Conservation (phyloP, 805 yeast species). For the Candida orba region DNA sequence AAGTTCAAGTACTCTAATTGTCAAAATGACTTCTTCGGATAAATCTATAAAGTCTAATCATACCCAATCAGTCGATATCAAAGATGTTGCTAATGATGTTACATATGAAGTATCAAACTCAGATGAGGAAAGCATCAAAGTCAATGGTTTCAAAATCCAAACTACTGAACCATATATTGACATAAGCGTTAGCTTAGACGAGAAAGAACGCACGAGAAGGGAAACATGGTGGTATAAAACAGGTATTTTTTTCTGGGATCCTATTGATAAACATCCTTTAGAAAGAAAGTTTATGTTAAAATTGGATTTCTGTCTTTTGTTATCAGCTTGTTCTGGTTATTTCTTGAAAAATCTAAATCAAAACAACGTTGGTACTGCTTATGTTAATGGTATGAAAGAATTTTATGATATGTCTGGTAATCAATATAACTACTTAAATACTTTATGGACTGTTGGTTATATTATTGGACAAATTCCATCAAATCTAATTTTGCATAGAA, state of each 20-base stretch:
- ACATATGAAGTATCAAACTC: background rate
- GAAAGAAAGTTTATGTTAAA: constrained; percentile 29
- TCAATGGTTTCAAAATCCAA: constrained; percentile 7
- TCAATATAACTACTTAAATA: constrained; percentile 37
- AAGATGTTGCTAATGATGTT: background rate
- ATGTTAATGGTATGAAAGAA: constrained; percentile 41
- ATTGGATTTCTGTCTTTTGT: constrained; percentile 31
- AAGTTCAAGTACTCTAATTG: too few species aligned
- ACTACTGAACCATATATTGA: constrained; percentile 11
- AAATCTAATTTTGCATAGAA: constrained; percentile 31
- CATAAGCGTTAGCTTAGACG: constrained; percentile 2
- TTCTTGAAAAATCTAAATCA: constrained; percentile 39
- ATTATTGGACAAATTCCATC: constrained; percentile 44
- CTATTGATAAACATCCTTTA: constrained; percentile 15
- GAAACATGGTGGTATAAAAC: constrained; percentile 9
- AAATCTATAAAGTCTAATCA: too few species aligned
- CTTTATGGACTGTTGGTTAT: constrained; percentile 43
- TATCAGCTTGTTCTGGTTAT: constrained; percentile 38
- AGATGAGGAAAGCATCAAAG: constrained; percentile 1
- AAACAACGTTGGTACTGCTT: constrained; percentile 36
- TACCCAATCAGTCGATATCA: too few species aligned
- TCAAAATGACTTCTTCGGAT: too few species aligned
- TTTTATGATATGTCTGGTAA: constrained; percentile 32
- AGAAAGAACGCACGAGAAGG: constrained; percentile 8
- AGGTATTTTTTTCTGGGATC: constrained; percentile 9